Base-by-base conservation (phyloP, 2,329 filamentous ascomycete genomes). In the Colletotrichum lupini region DNA sequence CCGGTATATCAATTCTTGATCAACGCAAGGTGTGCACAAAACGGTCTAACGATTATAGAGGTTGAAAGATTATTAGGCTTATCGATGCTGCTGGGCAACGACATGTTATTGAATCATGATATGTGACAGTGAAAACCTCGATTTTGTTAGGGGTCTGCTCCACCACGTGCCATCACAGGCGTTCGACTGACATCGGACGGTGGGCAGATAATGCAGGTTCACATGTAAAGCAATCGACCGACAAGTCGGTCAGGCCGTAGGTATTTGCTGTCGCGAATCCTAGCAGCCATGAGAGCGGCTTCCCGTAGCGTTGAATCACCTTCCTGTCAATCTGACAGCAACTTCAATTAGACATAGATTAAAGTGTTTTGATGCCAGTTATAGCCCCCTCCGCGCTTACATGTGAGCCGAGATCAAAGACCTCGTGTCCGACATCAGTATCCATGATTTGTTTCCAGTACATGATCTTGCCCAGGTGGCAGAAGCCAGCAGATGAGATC, bases 121-220 rank as follows among this genome's bases (percentile, higher is more conserved):
- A 24, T 24, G 14, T 35, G 46, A 63, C 60, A 24, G 22, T 24
- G 67, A 30, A 59, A 46, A 67, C 63, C 11, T 24, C 55, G 49
- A 57, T 28, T 53, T 37, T 55, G 42, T 49, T 53, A 53, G 56
- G 46, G 42, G n/a, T 24, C 30, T 46, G 35, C 56, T 12, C 22
- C 2, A n/a, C 56, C 68, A 71, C 68, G 68, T 67, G 63, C 32
- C 35, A 46, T 16, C 4, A 57, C 55, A 32, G 68, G 63, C 30
- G 26, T 61, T 49, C n/a, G n/a, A 32, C 0, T 22, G 22, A 67
- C n/a, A 71, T 71, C 56, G 37, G 68, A 71, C 30, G 68, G 30
- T 60, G 32, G 24, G 26, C 8, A n/a, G 28, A 32, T 22, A n/a
- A 7, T 30, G 56, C 9, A 19, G 32, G 14, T 67, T 67, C 68